A percentile compares a stretch with the other conserved stretches of the same genome.
Evolutionary conservation across 1,284 basidiomycete species (phyloP).

Genomic region (Crucibulum parvulum): DNA sequence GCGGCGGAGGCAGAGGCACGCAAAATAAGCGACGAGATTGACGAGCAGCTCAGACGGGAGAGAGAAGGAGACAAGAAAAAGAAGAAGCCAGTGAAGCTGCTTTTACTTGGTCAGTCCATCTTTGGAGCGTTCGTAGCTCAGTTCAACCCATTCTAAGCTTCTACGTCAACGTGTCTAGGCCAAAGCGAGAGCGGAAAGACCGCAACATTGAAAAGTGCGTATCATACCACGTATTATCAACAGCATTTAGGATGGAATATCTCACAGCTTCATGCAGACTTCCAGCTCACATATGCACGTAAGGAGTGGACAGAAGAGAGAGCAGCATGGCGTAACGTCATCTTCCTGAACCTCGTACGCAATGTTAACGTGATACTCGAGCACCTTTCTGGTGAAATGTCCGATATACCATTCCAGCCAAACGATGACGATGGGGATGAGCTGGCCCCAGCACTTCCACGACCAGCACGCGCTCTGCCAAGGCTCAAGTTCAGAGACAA

Average conservation of each 20-base stretch:
- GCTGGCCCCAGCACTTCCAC: conserved; percentile 27
- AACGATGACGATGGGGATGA: conserved; percentile 47
- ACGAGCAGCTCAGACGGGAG: conserved; percentile 67
- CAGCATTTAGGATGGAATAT: conserved; percentile 3
- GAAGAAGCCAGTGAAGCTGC: conserved; percentile 62
- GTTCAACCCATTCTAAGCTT: conserved; percentile 4
- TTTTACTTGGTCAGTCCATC: conserved; percentile 56
- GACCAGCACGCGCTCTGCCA: conserved; percentile 36
- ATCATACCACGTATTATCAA: neutral
- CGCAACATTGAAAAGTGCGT: conserved; percentile 48
- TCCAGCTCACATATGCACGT: conserved; percentile 72
- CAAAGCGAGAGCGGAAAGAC: conserved; percentile 76
- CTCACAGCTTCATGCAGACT: conserved; percentile 51
- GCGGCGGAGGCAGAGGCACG: conserved; percentile 65
- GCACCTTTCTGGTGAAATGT: conserved; percentile 61
- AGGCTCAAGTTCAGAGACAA: conserved; percentile 63
- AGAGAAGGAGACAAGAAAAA: conserved; percentile 58
- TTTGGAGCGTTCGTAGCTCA: neutral
- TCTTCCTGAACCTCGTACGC: conserved; percentile 78
- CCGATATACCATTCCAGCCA: conserved; percentile 35
- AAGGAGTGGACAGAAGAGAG: conserved; percentile 73
- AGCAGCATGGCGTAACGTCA: conserved; percentile 74
- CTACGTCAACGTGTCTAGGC: conserved; percentile 34
- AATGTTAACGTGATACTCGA: conserved; percentile 69
- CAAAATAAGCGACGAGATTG: conserved; percentile 68